Base-by-base conservation (phyloP, 352 stramenopile species). In the Phytophthora hybrid region DNA sequence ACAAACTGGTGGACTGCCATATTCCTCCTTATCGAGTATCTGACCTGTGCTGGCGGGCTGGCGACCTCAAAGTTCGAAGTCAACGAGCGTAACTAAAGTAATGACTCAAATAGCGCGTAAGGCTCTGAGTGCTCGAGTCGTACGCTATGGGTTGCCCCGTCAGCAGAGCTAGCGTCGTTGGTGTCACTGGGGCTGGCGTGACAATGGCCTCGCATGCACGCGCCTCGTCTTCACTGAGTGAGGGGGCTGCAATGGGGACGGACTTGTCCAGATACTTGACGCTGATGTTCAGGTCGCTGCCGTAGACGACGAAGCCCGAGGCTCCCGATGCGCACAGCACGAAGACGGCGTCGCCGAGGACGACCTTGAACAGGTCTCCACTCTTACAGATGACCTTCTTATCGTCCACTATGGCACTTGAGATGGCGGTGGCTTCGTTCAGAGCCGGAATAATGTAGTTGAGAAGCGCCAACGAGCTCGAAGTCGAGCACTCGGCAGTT, bases 291-390 rank as follows among this genome's bases (percentile, higher is more conserved):
- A 78, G 34, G 26, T 79, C 71, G 37, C 59, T 76, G 41, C 71
- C 71, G 49, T 71, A 72, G n/a, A 74, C 57, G 9, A 47, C 64
- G 26, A 79, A 71, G 14, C 63, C 71, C 16, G 47, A 39, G 16
- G 63, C 58, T 1, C 51, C 53, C 23, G 55, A 69, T 21, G 51
- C 59, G 44, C 74, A 82, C 31, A 84, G 55, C 7, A 79, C 71
- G 64, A 80, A 80, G 14, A 51, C 54, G 6, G 77, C 71, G 31
- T 77, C 75, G 2, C 59, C 71, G 26, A 82, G 72, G 10, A 46
- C n/a, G 26, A 77, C 59, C 23, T 77, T 65, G 59, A 84, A 70
- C 63, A 84, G 47, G 19, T 66, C 59, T 29, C 77, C 74, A n/a
- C 39, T 62, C 19, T 57, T 52, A 41, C 77, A 84, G 0, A 60